These are phyloP conservation scores for Pseudonitzschia multistriata DNA, from an alignment of 108 stramenopile genomes.

Conservation along the genomic window DNA sequence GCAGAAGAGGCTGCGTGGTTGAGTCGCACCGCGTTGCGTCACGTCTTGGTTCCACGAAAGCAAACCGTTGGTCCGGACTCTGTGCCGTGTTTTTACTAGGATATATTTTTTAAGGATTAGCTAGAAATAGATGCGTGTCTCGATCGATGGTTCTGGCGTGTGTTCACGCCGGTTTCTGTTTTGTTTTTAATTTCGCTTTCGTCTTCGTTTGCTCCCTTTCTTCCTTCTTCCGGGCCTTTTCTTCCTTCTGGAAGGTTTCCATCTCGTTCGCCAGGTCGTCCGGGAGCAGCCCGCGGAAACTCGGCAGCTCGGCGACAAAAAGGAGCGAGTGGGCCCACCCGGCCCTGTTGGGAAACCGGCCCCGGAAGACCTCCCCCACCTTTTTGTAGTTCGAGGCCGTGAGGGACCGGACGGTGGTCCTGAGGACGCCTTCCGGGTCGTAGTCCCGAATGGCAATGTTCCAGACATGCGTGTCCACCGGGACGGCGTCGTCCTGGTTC, in stretches of 20 bases:
- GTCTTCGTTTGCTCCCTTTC: slow-evolving; percentile 7
- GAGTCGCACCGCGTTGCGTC: too few relatives aligned
- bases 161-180: too few relatives aligned
- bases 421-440: slow-evolving; percentile 43
- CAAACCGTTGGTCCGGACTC: too few relatives aligned
- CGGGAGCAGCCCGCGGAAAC: slow-evolving; percentile 73
- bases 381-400: slow-evolving; percentile 90
- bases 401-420: slow-evolving; percentile 74
- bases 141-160: too few relatives aligned
- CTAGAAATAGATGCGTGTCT: too few relatives aligned
- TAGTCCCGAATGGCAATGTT: slow-evolving; percentile 92
- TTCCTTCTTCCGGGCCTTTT: slow-evolving; percentile 26
- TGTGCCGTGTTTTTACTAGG: too few relatives aligned
- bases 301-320: slow-evolving; percentile 94
- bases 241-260: slow-evolving; percentile 46
- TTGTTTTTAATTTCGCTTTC: not conserved
- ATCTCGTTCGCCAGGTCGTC: slow-evolving; percentile 59
- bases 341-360: slow-evolving; percentile 74
- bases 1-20: slow-evolving; percentile 68
- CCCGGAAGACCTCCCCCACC: slow-evolving; percentile 92
- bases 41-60: too few relatives aligned
- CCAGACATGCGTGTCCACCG: slow-evolving; percentile 98
- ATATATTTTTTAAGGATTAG: too few relatives aligned
- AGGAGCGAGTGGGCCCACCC: slow-evolving; percentile 99
- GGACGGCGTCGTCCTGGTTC: slow-evolving; percentile 84